Base-by-base conservation (phyloP, 495 filamentous ascomycete species). In the Podospora bellae-mahoneyi region DNA sequence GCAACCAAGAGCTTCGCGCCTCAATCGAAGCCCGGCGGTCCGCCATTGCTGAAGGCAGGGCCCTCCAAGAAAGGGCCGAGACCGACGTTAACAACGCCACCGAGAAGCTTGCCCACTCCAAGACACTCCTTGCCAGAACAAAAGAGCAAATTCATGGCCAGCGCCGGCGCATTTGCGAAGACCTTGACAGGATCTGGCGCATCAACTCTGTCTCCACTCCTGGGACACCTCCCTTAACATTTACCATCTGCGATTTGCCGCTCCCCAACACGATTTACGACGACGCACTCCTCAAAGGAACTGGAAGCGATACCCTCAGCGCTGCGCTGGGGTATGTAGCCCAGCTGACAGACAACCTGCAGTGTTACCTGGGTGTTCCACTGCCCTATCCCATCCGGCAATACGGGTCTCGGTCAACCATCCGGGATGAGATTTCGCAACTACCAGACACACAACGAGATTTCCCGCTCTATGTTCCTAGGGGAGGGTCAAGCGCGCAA, bases 291-390 rank as follows among this genome's bases (percentile, higher is more conserved):
- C 53, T 65, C 64, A 72, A 61, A 19, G 44, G 60, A 64, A 77
- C 82, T 16, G 84, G 90, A 57, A 87, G 91, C 48, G 89, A 90
- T 64, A 79, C 81, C 2, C 84, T 94, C 13, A 90, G 93, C 3
- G 94, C 94, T 0, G 94, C 91, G 4, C 83, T 99, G 6, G 93
- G 94, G 26, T 85, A 91, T 72, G 90, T 92, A 7, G 90, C 94
- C 9, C 91, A 93, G 59, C 74, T 97, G 13, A 84, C 90, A 6
- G 84, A 92, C 71, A 75, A 91, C 28, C 81, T 98, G 16, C 92
- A 93, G 15, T 91, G 90, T 74, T 98, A 99, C 79, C 84, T 98
- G 5, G 83, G 82, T 18, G 84, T 90, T 5, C 85, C 90, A 0
- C 82, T 98, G 0, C 93, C 92, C 1, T 99, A 99, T 73, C 90